A percentile compares a stretch with the other conserved stretches of the same genome.
phyloP scores from a whole-genome alignment of 805 yeast genomes.

The Metschnikowia amazonensis region DNA sequence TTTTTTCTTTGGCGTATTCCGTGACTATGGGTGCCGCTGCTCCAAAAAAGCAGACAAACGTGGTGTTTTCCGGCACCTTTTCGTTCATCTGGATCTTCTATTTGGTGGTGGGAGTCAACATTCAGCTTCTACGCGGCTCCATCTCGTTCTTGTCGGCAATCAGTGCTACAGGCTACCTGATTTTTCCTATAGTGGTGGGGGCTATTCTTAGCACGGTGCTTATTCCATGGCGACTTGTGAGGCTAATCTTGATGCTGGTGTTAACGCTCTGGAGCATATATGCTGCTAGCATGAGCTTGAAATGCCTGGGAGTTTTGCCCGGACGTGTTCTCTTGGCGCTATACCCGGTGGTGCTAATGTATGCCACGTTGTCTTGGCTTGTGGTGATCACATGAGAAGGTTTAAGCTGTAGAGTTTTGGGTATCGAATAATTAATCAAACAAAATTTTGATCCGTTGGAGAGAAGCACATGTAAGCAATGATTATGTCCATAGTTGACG shows the following conservation, averaged over 20 bases:
- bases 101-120: slow-evolving; percentile 57
- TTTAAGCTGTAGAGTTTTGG: too few species aligned
- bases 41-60: slow-evolving; percentile 41
- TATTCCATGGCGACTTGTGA: slow-evolving; percentile 44
- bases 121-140: slow-evolving; percentile 58
- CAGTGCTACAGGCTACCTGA: slow-evolving; percentile 65
- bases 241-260: slow-evolving; percentile 45
- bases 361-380: slow-evolving; percentile 61
- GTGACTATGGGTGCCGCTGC: slow-evolving; percentile 50
- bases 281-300: slow-evolving; percentile 58
- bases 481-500: too few species aligned
- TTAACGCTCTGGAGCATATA: slow-evolving; percentile 61
- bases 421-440: too few species aligned
- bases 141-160: slow-evolving; percentile 66
- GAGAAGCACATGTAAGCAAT: too few species aligned
- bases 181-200: slow-evolving; percentile 61
- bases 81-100: slow-evolving; percentile 61
- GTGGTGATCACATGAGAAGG: slow-evolving; percentile 54
- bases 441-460: too few species aligned
- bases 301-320: slow-evolving; percentile 62
- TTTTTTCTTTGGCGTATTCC: slow-evolving; percentile 55
- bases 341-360: slow-evolving; percentile 63
- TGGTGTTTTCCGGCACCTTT: slow-evolving; percentile 62
- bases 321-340: slow-evolving; percentile 59
- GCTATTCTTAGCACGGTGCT: slow-evolving; percentile 45